Conservation (phyloP, 306 rosid species). For the Vicia faba region DNA sequence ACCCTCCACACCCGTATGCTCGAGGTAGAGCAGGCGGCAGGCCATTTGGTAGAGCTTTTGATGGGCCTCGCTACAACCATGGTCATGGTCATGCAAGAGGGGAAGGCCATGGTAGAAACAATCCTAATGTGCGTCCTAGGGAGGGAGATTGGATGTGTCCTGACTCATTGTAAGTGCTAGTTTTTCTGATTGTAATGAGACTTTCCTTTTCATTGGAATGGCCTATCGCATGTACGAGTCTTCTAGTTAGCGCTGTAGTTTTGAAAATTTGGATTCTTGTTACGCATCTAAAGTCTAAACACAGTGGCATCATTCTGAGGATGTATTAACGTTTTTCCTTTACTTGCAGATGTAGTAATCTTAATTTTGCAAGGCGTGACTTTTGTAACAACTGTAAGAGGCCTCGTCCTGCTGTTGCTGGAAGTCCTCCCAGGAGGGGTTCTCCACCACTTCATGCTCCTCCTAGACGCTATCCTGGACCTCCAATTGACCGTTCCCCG, state of each 20-base stretch:
- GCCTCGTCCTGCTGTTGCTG: constrained; percentile 60
- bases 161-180: constrained; percentile 67
- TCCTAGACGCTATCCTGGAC: constrained; percentile 74
- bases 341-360: constrained; percentile 76
- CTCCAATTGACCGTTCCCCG: constrained; percentile 70
- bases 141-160: constrained; percentile 93
- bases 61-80: constrained; percentile 56
- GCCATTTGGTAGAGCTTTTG: constrained; percentile 73
- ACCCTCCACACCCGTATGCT: constrained; percentile 67
- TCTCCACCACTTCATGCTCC: constrained; percentile 66
- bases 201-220: constrained; percentile 11
- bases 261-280: constrained; percentile 14
- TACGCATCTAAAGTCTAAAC: neutral
- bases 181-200: constrained; percentile 15
- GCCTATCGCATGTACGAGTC: constrained; percentile 4
- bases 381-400: constrained; percentile 82
- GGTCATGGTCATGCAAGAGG: constrained; percentile 73
- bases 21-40: constrained; percentile 74
- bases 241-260: neutral
- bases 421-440: constrained; percentile 90
- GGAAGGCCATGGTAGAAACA: constrained; percentile 67
- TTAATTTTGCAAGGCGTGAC: constrained; percentile 94
- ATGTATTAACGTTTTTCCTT: constrained; percentile 18
- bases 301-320: neutral
- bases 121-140: constrained; percentile 92